These are phyloP conservation scores for Plasmodium coatneyi DNA, from an alignment of 169 alveolate genomes.

Conservation along the genomic window DNA sequence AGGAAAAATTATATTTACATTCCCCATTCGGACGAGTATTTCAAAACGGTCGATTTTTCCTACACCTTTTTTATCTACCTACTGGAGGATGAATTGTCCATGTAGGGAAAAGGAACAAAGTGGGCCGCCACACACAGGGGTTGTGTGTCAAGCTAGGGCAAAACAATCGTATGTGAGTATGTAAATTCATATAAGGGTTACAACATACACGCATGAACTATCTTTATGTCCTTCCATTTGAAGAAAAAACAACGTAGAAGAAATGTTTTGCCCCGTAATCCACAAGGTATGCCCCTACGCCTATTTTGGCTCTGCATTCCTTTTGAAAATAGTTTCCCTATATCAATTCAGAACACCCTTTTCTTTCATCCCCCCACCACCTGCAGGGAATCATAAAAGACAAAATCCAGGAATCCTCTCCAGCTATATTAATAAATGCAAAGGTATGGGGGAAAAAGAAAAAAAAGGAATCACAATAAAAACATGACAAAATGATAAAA, in stretches of 20 bases:
- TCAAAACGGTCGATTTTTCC: conserved; percentile 84
- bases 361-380: background rate
- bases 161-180: background rate
- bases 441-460: conserved; percentile 70
- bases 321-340: background rate
- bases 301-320: conserved; percentile 2
- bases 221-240: background rate
- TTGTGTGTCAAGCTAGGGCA: background rate
- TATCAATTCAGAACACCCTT: background rate
- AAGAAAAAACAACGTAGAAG: conserved; percentile 59
- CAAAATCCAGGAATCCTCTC: conserved; percentile 87
- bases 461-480: background rate
- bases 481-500: background rate
- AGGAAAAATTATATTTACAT: conserved; percentile 86
- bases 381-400: conserved; percentile 85
- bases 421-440: conserved; percentile 89
- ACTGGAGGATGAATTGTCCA: conserved; percentile 84
- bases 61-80: conserved; percentile 84
- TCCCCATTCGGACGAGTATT: conserved; percentile 78
- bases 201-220: background rate
- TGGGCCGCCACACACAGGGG: background rate
- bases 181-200: background rate
- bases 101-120: conserved; percentile 23
- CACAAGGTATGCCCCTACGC: conserved; percentile 82
- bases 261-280: conserved; percentile 86